A percentile compares a stretch with the other conserved stretches of the same genome.
These are phyloP conservation scores for Tricholoma bakamatsutake DNA, from an alignment of 768 basidiomycete species.

Conservation along the genomic window DNA sequence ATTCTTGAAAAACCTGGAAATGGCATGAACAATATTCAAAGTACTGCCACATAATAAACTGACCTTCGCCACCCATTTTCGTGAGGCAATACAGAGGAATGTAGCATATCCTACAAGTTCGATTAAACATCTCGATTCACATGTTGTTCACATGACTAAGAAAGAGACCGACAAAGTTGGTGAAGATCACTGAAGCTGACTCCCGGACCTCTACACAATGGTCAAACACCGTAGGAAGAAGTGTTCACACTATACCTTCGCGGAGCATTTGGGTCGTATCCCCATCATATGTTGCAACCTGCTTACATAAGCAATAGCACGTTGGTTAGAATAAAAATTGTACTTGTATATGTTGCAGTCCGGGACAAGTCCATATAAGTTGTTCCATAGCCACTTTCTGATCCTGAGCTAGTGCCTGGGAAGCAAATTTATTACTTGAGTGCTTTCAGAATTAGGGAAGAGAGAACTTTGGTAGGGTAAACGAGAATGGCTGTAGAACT, in stretches of 20 bases:
- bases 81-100: conserved; percentile 77
- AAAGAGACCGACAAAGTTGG: conserved; percentile 65
- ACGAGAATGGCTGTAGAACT: conserved; percentile 72
- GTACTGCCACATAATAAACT: conserved; percentile 6
- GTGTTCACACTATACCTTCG: conserved; percentile 33
- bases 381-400: conserved; percentile 69
- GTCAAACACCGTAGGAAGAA: background rate
- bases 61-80: conserved; percentile 81
- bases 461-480: conserved; percentile 77
- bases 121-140: conserved; percentile 4
- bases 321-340: background rate
- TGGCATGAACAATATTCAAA: conserved; percentile 2
- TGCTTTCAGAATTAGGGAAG: background rate
- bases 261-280: conserved; percentile 75
- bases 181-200: conserved; percentile 75
- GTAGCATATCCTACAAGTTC: conserved; percentile 65
- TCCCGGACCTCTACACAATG: conserved; percentile 56
- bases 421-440: background rate
- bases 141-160: background rate
- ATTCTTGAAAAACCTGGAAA: conserved; percentile 63
- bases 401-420: conserved; percentile 83
- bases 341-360: conserved; percentile 58
- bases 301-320: background rate
- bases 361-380: conserved; percentile 51
- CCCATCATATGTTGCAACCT: conserved; percentile 82